A percentile compares a stretch with the other conserved stretches of the same genome.
These are phyloP conservation scores for Aspergillus haitiensis DNA, from an alignment of 495 filamentous ascomycete genomes.

Conservation along the genomic window DNA sequence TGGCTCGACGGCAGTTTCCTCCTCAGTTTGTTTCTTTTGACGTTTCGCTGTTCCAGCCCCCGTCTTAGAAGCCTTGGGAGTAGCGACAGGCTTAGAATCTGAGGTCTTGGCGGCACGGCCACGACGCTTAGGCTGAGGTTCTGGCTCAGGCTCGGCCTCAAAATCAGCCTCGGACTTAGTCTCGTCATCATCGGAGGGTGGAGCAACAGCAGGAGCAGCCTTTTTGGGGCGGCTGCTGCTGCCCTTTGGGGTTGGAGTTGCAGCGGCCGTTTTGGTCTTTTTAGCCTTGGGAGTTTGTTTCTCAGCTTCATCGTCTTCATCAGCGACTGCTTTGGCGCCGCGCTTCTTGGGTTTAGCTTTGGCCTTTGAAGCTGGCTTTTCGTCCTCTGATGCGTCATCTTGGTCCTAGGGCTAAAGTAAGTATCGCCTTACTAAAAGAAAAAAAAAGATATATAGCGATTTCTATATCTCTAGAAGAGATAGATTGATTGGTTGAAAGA, in stretches of 20 bases:
- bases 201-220: slow-evolving; percentile 22
- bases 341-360: slow-evolving; percentile 17
- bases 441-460: no score
- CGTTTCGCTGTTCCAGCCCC: background rate
- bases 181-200: slow-evolving; percentile 14
- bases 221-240: slow-evolving; percentile 28
- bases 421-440: no score
- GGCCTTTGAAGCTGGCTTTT: slow-evolving; percentile 32
- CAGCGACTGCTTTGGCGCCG: background rate
- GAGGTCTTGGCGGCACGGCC: background rate
- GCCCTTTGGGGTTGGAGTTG: slow-evolving; percentile 8
- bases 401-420: slow-evolving; percentile 11
- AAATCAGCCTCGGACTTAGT: background rate
- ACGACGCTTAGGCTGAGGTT: background rate
- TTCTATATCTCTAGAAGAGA: slow-evolving; percentile 13
- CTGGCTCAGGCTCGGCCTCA: background rate
- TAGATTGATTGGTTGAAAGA: slow-evolving; percentile 20
- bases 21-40: slow-evolving; percentile 14
- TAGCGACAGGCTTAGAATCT: background rate
- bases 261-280: slow-evolving; percentile 20
- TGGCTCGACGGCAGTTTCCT: slow-evolving; percentile 9
- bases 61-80: background rate
- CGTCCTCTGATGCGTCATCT: slow-evolving; percentile 32
- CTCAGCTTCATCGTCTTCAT: slow-evolving; percentile 2
- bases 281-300: slow-evolving; percentile 14